Percentiles rank a stretch among this genome's conserved stretches.
phyloP scores from a whole-genome alignment of 345 rosid species.

The Pelargonium nanum region DNA sequence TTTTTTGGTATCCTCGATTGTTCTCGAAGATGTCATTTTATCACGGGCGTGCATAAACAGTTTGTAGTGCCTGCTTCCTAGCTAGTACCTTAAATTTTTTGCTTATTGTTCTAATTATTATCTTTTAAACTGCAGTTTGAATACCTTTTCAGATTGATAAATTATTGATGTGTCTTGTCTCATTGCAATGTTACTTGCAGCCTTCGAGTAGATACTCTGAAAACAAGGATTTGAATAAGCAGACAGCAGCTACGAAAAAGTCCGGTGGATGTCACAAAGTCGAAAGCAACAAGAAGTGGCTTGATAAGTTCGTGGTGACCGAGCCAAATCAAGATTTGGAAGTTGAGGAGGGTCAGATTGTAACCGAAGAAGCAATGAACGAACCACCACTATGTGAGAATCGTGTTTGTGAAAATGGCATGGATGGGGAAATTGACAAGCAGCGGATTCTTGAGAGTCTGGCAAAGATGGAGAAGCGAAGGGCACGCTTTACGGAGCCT shows the following conservation, averaged over 20 bases:
- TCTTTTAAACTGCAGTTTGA: background rate
- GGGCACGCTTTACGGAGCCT: constrained; percentile 55
- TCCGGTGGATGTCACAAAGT: constrained; percentile 10
- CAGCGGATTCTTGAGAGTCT: constrained; percentile 31
- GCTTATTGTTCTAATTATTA: background rate
- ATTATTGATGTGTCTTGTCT: constrained; percentile 13
- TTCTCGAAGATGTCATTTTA: background rate
- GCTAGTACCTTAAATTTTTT: background rate
- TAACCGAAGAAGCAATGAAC: constrained; percentile 23
- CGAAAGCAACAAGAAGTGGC: constrained; percentile 12
- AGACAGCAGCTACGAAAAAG: constrained; percentile 10
- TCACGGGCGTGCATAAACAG: background rate
- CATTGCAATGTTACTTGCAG: constrained; percentile 26
- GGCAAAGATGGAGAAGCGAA: constrained; percentile 59
- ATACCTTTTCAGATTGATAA: background rate
- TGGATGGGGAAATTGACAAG: constrained; percentile 20
- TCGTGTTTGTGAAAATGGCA: constrained; percentile 11
- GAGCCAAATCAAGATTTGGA: constrained; percentile 18
- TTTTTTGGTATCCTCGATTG: background rate
- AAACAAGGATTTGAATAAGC: constrained; percentile 11
- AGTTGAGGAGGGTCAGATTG: constrained; percentile 54
- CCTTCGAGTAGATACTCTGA: constrained; percentile 15
- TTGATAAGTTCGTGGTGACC: constrained; percentile 8
- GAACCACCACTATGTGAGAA: constrained; percentile 8
- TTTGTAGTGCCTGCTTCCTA: too few species aligned